Percentiles rank a stretch among this genome's conserved stretches.
Evolutionary conservation across 129 eudicot species (phyloP).

Genomic region (Calendula officinalis): DNA sequence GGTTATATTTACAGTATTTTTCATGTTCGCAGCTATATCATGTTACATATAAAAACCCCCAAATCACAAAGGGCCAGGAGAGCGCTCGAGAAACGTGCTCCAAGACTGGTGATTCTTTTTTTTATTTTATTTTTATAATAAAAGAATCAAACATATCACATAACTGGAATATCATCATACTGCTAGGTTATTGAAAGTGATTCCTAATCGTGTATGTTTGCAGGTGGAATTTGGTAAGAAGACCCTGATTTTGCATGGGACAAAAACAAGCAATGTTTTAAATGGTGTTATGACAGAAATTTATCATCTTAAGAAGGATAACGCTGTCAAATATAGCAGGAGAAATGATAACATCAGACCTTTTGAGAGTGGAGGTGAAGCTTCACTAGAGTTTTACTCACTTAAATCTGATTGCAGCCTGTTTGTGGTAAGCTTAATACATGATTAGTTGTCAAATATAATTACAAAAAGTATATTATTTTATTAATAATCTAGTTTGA

Average conservation of each 20-base stretch:
- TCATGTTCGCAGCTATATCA: slow-evolving; percentile 33
- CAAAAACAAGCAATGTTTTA: slow-evolving; percentile 72
- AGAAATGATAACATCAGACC: slow-evolving; percentile 86
- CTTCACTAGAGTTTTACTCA: slow-evolving; percentile 83
- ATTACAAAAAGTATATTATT: not conserved
- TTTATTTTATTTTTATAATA: not conserved
- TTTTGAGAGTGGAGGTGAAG: slow-evolving; percentile 91
- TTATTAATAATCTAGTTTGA: not conserved
- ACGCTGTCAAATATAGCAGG: slow-evolving; percentile 62
- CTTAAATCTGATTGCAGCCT: slow-evolving; percentile 91
- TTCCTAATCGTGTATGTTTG: not conserved
- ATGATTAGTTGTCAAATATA: not conserved
- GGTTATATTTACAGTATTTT: not conserved
- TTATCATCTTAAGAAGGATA: slow-evolving; percentile 81
- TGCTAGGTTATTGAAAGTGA: not conserved
- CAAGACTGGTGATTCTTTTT: slow-evolving; percentile 56
- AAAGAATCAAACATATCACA: not conserved
- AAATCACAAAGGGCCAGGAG: slow-evolving; percentile 65
- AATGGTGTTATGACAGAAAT: slow-evolving; percentile 74
- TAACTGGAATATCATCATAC: not conserved
- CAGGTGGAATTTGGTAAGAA: slow-evolving; percentile 92
- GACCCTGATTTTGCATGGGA: slow-evolving; percentile 83
- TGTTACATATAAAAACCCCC: slow-evolving; percentile 80
- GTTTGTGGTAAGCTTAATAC: slow-evolving; percentile 60
- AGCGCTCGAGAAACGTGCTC: slow-evolving; percentile 89